Evolutionary conservation across 2,329 filamentous ascomycete genomes (phyloP), one percentile per base, ranked within the genome.

Genomic region (Fusarium foetens): DNA sequence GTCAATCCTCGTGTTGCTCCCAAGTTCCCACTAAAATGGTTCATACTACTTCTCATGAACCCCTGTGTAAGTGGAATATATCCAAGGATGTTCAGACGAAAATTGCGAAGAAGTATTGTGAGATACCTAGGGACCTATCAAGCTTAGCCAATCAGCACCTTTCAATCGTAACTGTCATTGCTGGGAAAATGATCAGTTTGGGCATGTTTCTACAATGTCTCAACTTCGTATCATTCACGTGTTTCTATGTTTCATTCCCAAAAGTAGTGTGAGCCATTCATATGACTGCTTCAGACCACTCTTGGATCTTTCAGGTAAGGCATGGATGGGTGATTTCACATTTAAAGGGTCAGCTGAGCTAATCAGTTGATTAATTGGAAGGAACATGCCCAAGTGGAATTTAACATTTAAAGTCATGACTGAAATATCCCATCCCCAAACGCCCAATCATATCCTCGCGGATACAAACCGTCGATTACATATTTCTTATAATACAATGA

Each of bases 401-500:
- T 68, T 25, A 53, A 63, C 60, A 70, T 64, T 70, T 54, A 60
- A 57, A 57, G 60, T 68, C 60, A 55, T 69, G 36, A 48, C 58
- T 39, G 19, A 54, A 39, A 35, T 25, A 66, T 54, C 55, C 39
- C 65, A 49, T 62, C 60, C 58, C 54, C 43, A 51, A 69, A 75
- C 72, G 64, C 73, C 73, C 46, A 42, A 46, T 49, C 48, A 53
- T 62, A 41, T 58, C 48, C 54, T 36, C 41, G 27, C 38, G 55
- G 49, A 70, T 73, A 64, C 35, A 66, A 51, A 63, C 63, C 63
- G 66, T 68, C 58, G 43, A 68, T 73, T 71, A 71, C 57, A 64
- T 61, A 48, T 71, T 59, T 61, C 66, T 61, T 58, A 64, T 68
- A 52, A 64, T 73, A 73, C 70, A 73, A 55, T 46, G 27, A 35